Percentiles rank a stretch among this genome's conserved stretches.
Evolutionary conservation across 257 asterid genomes (phyloP).

Genomic region (Echites panduratus): DNA sequence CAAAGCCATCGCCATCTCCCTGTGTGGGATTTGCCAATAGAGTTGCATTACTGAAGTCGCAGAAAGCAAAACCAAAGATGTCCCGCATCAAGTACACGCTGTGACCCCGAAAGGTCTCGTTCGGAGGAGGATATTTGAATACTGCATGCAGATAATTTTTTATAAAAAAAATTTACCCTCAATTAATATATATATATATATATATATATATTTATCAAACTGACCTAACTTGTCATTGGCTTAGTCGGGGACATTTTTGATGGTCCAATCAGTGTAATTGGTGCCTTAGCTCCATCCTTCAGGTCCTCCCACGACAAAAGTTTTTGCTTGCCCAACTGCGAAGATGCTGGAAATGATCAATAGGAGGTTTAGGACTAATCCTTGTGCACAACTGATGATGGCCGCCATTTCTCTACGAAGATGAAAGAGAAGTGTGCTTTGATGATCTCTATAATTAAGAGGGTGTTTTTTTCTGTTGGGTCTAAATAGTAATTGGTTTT

Average conservation of each 20-base stretch:
- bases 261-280: conserved; percentile 12
- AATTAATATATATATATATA: too few species aligned
- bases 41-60: conserved; percentile 1
- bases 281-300: conserved; percentile 5
- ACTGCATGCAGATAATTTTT: too few species aligned
- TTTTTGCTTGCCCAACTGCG: conserved; percentile 7
- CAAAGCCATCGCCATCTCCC: conserved; percentile 4
- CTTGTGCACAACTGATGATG: conserved; percentile 4
- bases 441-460: too few species aligned
- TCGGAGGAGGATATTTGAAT: conserved; percentile 3
- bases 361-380: neutral
- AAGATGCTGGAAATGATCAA: neutral
- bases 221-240: neutral
- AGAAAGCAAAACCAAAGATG: neutral
- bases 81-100: conserved; percentile 1
- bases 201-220: too few species aligned
- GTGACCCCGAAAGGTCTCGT: neutral
- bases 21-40: conserved; percentile 2
- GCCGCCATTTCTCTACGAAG: too few species aligned
- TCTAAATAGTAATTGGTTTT: too few species aligned
- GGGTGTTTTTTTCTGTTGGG: too few species aligned
- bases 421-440: neutral
- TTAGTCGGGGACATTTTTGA: neutral
- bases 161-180: too few species aligned
- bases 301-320: conserved; percentile 3